Conservation (phyloP, 1,139 yeast species). For the Blastobotrys serpentis region DNA sequence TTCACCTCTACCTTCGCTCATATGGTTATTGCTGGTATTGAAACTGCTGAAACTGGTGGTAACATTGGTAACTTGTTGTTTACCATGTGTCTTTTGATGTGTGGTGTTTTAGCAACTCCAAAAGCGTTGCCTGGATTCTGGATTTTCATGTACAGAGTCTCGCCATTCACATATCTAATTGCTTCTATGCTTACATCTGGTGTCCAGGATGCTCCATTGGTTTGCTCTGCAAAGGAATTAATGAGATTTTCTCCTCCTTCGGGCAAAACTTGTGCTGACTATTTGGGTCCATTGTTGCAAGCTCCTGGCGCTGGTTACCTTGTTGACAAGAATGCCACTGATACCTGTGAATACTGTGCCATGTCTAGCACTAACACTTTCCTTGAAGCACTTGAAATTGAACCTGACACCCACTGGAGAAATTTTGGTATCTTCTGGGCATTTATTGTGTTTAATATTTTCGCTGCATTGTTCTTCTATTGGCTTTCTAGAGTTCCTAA, state of each 20-base stretch:
- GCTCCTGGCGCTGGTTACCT: slow-evolving; percentile 52
- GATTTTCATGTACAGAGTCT: slow-evolving; percentile 67
- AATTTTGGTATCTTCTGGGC: slow-evolving; percentile 57
- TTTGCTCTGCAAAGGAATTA: slow-evolving; percentile 53
- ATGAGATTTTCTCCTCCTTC: slow-evolving; percentile 54
- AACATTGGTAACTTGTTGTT: slow-evolving; percentile 62
- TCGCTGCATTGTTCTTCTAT: slow-evolving; percentile 55
- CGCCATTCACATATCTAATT: slow-evolving; percentile 68
- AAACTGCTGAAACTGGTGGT: slow-evolving; percentile 72
- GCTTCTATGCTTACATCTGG: slow-evolving; percentile 55
- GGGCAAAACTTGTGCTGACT: slow-evolving; percentile 60
- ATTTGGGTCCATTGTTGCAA: slow-evolving; percentile 43
- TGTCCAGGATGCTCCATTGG: slow-evolving; percentile 55
- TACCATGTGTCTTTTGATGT: slow-evolving; percentile 68
- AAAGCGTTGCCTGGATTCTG: slow-evolving; percentile 61
- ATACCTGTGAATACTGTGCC: slow-evolving; percentile 59
- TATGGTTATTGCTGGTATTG: slow-evolving; percentile 58
- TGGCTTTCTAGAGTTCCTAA: slow-evolving; percentile 79
- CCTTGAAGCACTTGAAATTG: slow-evolving; percentile 46
- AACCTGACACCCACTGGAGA: slow-evolving; percentile 55
- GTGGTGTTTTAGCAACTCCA: slow-evolving; percentile 76
- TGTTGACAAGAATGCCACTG: slow-evolving; percentile 51
- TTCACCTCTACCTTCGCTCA: slow-evolving; percentile 67
- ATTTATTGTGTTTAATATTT: slow-evolving; percentile 52
- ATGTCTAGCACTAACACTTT: slow-evolving; percentile 55